Percentiles rank a stretch among this genome's conserved stretches.
These are phyloP conservation scores for Rhipidocladum racemiflorum DNA, from an alignment of 176 grass and related monocot species.

Conservation along the genomic window DNA sequence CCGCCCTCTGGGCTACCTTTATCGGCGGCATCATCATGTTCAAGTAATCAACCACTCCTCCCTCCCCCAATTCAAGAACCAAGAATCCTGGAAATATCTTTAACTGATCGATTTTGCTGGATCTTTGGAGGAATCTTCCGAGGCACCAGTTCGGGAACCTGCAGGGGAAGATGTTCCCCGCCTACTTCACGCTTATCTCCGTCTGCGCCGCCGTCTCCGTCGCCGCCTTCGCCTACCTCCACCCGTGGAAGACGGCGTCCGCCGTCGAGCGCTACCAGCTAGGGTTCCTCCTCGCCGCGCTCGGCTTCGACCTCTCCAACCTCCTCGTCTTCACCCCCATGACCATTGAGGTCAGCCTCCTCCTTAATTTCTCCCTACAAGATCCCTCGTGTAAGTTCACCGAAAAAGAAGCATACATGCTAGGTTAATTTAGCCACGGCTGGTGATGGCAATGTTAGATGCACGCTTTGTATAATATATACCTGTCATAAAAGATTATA, in stretches of 20 bases:
- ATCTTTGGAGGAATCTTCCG: slow-evolving; percentile 66
- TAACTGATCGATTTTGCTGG: background rate
- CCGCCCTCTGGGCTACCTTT: slow-evolving; percentile 95
- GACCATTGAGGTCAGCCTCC: slow-evolving; percentile 72
- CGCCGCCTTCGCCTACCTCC: slow-evolving; percentile 81
- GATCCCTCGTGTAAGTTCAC: background rate
- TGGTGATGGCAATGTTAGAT: background rate
- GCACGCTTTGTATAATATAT: background rate
- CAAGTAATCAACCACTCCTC: slow-evolving; percentile 46
- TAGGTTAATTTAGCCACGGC: background rate
- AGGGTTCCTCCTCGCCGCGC: slow-evolving; percentile 72
- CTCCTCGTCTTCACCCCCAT: slow-evolving; percentile 93
- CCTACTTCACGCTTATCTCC: slow-evolving; percentile 75
- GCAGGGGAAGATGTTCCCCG: slow-evolving; percentile 96
- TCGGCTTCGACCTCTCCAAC: slow-evolving; percentile 85
- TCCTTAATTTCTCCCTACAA: background rate
- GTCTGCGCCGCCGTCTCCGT: slow-evolving; percentile 71
- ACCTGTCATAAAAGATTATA: background rate
- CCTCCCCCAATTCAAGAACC: background rate
- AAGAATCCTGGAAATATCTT: background rate
- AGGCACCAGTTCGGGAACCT: slow-evolving; percentile 96
- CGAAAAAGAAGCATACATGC: background rate
- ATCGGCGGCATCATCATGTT: slow-evolving; percentile 99
- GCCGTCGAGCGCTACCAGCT: slow-evolving; percentile 79
- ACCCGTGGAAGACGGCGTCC: slow-evolving; percentile 81